A percentile compares a stretch with the other conserved stretches of the same genome.
phyloP scores from a whole-genome alignment of 305 asterid species.

The Salvia sclarea region DNA sequence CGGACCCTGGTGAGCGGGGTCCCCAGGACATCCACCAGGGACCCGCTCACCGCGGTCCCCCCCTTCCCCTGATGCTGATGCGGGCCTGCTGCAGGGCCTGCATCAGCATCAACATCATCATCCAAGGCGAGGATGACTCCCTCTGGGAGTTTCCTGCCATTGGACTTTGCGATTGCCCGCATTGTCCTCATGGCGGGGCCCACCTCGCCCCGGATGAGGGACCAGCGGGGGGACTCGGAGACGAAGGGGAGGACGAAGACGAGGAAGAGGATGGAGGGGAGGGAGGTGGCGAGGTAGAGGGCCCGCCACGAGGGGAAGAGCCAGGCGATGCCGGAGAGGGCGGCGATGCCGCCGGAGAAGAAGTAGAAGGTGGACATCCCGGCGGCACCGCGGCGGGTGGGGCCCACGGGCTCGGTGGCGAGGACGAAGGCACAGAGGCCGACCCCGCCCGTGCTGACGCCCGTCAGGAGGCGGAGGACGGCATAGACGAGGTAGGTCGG shows the following conservation, averaged over 20 bases:
- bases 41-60: slow-evolving; percentile 68
- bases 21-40: slow-evolving; percentile 59
- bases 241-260: slow-evolving; percentile 58
- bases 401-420: slow-evolving; percentile 87
- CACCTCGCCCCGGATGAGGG: slow-evolving; percentile 58
- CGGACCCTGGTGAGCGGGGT: slow-evolving; percentile 59
- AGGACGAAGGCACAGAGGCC: slow-evolving; percentile 90
- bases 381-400: slow-evolving; percentile 62
- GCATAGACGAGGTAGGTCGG: slow-evolving; percentile 60
- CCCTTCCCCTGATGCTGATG: not conserved
- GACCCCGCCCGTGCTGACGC: slow-evolving; percentile 86
- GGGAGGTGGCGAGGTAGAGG: slow-evolving; percentile 65
- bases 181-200: slow-evolving; percentile 54
- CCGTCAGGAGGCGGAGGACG: slow-evolving; percentile 67
- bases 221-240: slow-evolving; percentile 90
- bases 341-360: slow-evolving; percentile 77
- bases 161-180: slow-evolving; percentile 54
- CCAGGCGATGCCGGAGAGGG: slow-evolving; percentile 65
- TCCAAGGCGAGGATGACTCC: slow-evolving; percentile 54
- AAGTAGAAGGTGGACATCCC: slow-evolving; percentile 96
- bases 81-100: too few species aligned
- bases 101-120: too few species aligned
- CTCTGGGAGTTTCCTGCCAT: slow-evolving; percentile 51
- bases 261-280: slow-evolving; percentile 63
- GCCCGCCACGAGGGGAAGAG: slow-evolving; percentile 64